Conservation (phyloP, 2,329 filamentous ascomycete genomes). For the Trichoderma sp. region DNA sequence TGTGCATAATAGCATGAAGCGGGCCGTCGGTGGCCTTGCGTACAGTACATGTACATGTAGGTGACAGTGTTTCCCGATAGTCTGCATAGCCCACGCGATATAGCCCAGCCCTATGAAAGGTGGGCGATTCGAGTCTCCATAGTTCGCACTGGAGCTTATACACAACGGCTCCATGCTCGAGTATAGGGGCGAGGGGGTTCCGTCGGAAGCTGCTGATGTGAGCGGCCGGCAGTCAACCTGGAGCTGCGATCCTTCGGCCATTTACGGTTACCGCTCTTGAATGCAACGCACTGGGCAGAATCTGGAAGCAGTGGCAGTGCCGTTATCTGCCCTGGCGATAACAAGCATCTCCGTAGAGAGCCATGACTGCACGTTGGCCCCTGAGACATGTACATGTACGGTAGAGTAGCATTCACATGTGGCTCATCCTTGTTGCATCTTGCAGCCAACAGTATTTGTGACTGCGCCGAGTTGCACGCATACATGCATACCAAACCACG, state of each 20-base stretch:
- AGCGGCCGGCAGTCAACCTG: background rate
- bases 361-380: background rate
- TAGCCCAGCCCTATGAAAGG: constrained; percentile 2
- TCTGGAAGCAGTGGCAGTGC: background rate
- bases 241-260: background rate
- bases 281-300: background rate
- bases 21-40: background rate
- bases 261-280: background rate
- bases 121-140: background rate
- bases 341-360: background rate
- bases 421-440: constrained; percentile 7
- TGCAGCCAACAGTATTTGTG: background rate
- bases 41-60: too few species aligned
- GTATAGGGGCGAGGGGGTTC: background rate
- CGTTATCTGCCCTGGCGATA: background rate
- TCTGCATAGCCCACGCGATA: background rate
- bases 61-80: background rate
- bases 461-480: constrained; percentile 1
- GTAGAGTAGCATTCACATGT: background rate
- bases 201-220: background rate
- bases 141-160: background rate
- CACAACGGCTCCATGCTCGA: background rate
- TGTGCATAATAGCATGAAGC: background rate
- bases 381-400: background rate
- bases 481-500: background rate